Conservation (phyloP, 495 filamentous ascomycete genomes). For the Pseudoneurospora amorphoporcata region DNA sequence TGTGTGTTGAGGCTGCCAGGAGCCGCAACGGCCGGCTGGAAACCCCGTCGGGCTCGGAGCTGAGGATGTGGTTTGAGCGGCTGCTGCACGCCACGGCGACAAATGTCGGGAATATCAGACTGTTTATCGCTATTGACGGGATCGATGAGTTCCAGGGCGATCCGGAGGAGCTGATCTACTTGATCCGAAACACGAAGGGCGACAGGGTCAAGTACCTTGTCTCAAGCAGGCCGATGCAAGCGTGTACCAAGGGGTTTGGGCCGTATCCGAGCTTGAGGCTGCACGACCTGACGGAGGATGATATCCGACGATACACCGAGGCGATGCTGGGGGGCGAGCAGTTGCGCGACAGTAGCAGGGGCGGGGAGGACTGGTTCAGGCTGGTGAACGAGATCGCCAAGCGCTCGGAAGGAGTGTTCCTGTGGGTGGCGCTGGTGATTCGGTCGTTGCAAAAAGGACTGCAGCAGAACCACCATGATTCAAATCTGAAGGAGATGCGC, state of each 20-base stretch:
- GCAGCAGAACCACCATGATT: not conserved
- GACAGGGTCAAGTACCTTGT: not conserved
- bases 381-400: not conserved
- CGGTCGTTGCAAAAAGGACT: not conserved
- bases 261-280: not conserved
- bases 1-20: not conserved
- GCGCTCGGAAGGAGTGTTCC: not conserved
- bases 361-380: not conserved
- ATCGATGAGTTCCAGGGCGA: constrained; percentile 34
- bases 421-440: not conserved
- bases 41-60: not conserved
- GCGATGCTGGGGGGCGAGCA: not conserved
- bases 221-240: not conserved
- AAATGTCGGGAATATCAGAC: not conserved
- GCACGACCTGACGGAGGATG: not conserved
- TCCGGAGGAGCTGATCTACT: constrained; percentile 2
- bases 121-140: constrained; percentile 37
- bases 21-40: not conserved
- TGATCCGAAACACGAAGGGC: constrained; percentile 3
- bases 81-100: not conserved
- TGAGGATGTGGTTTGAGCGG: not conserved
- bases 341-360: not conserved
- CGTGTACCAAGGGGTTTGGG: not conserved
- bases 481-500: not conserved
- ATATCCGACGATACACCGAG: not conserved